These are phyloP conservation scores for Mimosa bimucronata DNA, from an alignment of 306 rosid genomes.

Conservation along the genomic window DNA sequence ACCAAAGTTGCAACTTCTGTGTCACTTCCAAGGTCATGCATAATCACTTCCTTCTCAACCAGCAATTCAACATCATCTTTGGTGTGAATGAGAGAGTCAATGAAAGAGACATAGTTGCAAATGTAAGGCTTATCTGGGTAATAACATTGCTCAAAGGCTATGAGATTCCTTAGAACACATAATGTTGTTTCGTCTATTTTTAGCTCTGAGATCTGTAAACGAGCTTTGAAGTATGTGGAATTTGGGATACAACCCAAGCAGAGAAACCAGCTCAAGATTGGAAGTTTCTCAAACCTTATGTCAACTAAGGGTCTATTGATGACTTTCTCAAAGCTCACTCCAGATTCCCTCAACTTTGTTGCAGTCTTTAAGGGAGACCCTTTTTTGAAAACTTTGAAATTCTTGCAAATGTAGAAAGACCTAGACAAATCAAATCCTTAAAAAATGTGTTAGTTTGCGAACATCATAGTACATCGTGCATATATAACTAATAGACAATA, in stretches of 20 bases:
- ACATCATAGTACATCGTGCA: not conserved
- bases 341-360: not conserved
- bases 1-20: not conserved
- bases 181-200: not conserved
- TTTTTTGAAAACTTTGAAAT: not conserved
- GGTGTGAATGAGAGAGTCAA: conserved; percentile 9
- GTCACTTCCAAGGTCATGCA: not conserved
- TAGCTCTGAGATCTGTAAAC: not conserved
- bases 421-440: conserved; percentile 45
- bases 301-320: not conserved
- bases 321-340: conserved; percentile 1
- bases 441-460: not conserved
- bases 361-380: not conserved
- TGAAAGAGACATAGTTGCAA: conserved; percentile 7
- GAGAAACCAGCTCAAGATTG: not conserved
- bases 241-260: not conserved
- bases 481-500: no score
- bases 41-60: conserved; percentile 6
- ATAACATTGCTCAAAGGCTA: not conserved
- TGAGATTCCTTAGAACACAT: not conserved
- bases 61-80: not conserved
- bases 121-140: not conserved
- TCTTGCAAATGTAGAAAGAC: not conserved
- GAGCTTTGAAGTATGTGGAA: not conserved
- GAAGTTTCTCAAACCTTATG: not conserved